These are phyloP conservation scores for Micromonas pusilla DNA, from an alignment of 139 green algal species.

Conservation along the genomic window DNA sequence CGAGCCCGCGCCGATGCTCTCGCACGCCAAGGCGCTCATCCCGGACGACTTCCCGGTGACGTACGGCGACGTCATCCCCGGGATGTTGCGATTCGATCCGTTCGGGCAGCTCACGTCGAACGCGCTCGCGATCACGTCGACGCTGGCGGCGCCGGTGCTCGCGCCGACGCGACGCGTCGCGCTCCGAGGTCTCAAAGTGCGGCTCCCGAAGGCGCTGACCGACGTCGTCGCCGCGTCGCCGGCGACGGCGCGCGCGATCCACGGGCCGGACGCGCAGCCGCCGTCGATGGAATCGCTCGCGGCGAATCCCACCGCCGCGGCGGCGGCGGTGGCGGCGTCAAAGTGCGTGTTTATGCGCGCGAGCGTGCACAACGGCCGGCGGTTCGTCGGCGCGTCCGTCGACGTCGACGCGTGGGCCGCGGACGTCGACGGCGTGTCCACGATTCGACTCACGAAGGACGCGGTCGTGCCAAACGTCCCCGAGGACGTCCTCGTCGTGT, in stretches of 20 bases:
- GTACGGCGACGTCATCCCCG: slow-evolving; percentile 42
- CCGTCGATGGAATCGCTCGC: not conserved
- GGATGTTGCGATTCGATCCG: slow-evolving; percentile 39
- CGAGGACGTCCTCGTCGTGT: slow-evolving; percentile 43
- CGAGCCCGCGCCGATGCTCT: slow-evolving; percentile 48
- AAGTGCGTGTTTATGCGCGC: slow-evolving; percentile 33
- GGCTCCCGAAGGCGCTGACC: not conserved
- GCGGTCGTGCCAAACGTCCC: slow-evolving; percentile 50
- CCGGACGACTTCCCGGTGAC: slow-evolving; percentile 54
- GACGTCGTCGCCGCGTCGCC: not conserved
- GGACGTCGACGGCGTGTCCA: slow-evolving; percentile 19
- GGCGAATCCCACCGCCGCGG: not conserved
- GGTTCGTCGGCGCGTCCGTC: slow-evolving; percentile 47
- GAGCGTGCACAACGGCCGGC: slow-evolving; percentile 54
- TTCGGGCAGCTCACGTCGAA: slow-evolving; percentile 29
- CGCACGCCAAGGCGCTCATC: slow-evolving; percentile 44
- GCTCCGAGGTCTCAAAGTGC: slow-evolving; percentile 39
- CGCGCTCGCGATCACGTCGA: slow-evolving; percentile 43
- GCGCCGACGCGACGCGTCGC: slow-evolving; percentile 20
- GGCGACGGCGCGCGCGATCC: slow-evolving; percentile 37
- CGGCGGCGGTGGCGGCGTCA: not conserved
- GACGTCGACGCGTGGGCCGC: slow-evolving; percentile 29
- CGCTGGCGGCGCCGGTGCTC: slow-evolving; percentile 48
- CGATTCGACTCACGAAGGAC: slow-evolving; percentile 42
- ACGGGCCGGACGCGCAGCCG: slow-evolving; percentile 11